Conservation (phyloP, 306 rosid genomes). For the Gastrolobium villosum region DNA sequence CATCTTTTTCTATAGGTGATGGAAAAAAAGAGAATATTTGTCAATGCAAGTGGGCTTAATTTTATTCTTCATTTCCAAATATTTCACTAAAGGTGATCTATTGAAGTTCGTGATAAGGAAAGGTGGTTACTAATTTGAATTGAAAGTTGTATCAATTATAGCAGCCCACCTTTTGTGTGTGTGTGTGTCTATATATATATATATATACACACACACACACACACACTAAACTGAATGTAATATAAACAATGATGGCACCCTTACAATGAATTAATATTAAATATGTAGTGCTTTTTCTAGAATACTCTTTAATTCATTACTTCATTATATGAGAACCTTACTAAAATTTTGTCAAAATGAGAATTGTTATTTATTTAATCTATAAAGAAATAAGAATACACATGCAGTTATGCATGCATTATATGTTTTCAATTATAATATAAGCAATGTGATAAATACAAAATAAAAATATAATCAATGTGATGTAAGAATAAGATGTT, state of each 20-base stretch:
- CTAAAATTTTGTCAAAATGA: conserved; percentile 31
- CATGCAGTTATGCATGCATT: conserved; percentile 29
- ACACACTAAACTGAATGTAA: conserved; percentile 19
- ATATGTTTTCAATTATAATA: conserved; percentile 8
- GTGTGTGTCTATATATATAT: no score
- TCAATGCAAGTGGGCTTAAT: conserved; percentile 30
- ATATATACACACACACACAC: no score
- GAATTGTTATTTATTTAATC: conserved; percentile 32
- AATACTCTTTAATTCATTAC: conserved; percentile 6
- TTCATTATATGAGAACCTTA: conserved; percentile 18
- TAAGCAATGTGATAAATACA: neutral
- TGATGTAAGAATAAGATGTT: neutral
- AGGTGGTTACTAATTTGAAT: conserved; percentile 33
- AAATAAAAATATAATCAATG: neutral
- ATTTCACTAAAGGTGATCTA: neutral
- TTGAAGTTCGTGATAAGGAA: conserved; percentile 32
- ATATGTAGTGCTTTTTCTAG: conserved; percentile 22
- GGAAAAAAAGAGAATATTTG: conserved; percentile 3
- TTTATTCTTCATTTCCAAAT: conserved; percentile 1
- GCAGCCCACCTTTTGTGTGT: neutral
- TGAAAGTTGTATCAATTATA: conserved; percentile 19
- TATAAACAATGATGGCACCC: neutral
- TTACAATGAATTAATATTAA: conserved; percentile 4
- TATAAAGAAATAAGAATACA: neutral
- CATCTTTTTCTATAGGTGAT: neutral